Evolutionary conservation across 495 filamentous ascomycete genomes (phyloP).

Genomic region (Choiromyces venosus): DNA sequence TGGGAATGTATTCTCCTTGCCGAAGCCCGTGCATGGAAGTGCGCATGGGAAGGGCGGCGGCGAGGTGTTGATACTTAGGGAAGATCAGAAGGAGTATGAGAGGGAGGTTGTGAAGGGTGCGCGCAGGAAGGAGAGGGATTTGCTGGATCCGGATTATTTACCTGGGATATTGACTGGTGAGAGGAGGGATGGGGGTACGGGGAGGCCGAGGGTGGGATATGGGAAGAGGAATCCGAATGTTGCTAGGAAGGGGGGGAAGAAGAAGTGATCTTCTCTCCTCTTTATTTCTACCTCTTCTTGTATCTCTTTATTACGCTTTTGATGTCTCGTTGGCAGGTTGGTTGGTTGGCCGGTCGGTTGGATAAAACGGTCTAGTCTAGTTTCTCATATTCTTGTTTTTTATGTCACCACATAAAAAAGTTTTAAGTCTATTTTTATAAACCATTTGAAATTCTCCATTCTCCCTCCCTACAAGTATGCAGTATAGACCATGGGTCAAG

Average conservation of each 20-base stretch:
- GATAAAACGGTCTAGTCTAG: background rate
- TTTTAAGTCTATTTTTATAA: background rate
- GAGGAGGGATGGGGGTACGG: constrained; percentile 54
- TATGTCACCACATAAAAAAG: background rate
- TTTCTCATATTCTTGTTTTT: background rate
- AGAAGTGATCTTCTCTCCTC: constrained; percentile 13
- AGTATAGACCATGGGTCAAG: background rate
- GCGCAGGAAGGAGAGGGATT: constrained; percentile 65
- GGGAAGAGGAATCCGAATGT: constrained; percentile 52
- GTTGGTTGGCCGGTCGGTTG: too few relatives aligned
- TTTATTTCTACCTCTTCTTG: background rate
- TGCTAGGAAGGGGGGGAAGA: constrained; percentile 18
- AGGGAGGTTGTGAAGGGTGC: constrained; percentile 57
- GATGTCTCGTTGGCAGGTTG: background rate
- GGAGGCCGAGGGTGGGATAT: constrained; percentile 72
- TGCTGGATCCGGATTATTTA: constrained; percentile 93
- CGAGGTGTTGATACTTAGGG: constrained; percentile 67
- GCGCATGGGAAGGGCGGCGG: constrained; percentile 66
- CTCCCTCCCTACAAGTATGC: background rate
- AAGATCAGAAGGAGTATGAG: constrained; percentile 93
- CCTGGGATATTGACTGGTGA: constrained; percentile 81
- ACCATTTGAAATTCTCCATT: background rate
- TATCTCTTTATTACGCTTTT: background rate
- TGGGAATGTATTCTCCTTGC: constrained; percentile 82
- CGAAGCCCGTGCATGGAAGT: constrained; percentile 78